These are phyloP conservation scores for Apiospora malaysiana DNA, from an alignment of 2,329 filamentous ascomycete species.

Conservation along the genomic window DNA sequence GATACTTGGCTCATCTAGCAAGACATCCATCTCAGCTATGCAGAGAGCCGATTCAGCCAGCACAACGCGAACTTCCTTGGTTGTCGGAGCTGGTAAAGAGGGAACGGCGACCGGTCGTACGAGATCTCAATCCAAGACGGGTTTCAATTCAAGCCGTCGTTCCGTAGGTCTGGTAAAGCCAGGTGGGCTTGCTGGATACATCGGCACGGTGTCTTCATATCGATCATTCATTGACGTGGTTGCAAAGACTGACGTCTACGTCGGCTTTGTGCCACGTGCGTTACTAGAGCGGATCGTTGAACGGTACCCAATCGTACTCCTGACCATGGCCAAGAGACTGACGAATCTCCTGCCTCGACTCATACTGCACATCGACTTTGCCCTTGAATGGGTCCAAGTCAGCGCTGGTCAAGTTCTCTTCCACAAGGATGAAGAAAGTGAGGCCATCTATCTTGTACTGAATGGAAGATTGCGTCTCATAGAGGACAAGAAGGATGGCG, in stretches of 20 bases:
- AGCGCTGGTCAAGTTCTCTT: slow-evolving; percentile 94
- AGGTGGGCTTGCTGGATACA: slow-evolving; percentile 90
- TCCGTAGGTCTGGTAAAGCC: slow-evolving; percentile 93
- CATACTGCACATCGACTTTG: slow-evolving; percentile 97
- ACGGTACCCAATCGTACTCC: slow-evolving; percentile 84
- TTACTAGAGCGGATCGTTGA: slow-evolving; percentile 93
- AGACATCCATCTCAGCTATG: slow-evolving; percentile 43
- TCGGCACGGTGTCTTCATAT: slow-evolving; percentile 93
- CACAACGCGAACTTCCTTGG: slow-evolving; percentile 28
- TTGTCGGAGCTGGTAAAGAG: slow-evolving; percentile 24
- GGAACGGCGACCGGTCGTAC: slow-evolving; percentile 31
- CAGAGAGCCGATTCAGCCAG: slow-evolving; percentile 39
- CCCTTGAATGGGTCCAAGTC: slow-evolving; percentile 97
- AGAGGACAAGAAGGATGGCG: slow-evolving; percentile 79
- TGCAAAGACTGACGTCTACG: slow-evolving; percentile 97
- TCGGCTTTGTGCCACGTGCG: slow-evolving; percentile 86
- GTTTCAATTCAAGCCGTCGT: slow-evolving; percentile 56
- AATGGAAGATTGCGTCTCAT: slow-evolving; percentile 90
- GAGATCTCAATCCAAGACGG: slow-evolving; percentile 49
- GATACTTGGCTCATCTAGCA: slow-evolving; percentile 46
- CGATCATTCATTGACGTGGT: slow-evolving; percentile 96
- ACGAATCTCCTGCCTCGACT: slow-evolving; percentile 88
- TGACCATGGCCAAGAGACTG: slow-evolving; percentile 95
- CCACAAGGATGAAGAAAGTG: slow-evolving; percentile 92
- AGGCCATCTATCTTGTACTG: slow-evolving; percentile 96